Conservation (phyloP, 805 yeast genomes). For the Starmera amethionina region DNA sequence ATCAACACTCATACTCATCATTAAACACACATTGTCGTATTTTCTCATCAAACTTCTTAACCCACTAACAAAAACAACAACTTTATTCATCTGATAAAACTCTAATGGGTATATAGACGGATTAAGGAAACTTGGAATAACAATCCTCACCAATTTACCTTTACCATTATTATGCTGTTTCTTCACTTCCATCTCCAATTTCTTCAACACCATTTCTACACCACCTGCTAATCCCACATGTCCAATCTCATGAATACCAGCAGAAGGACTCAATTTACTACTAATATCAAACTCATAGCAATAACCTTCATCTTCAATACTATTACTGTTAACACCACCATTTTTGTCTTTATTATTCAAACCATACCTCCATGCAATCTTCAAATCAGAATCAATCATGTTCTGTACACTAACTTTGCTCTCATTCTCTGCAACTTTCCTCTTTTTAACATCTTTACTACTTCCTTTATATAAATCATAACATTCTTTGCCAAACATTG, state of each 20-base stretch:
- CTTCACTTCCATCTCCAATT: slow-evolving; percentile 34
- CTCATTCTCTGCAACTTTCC: slow-evolving; percentile 45
- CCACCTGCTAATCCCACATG: slow-evolving; percentile 33
- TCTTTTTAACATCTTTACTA: slow-evolving; percentile 54
- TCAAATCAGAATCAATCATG: slow-evolving; percentile 46
- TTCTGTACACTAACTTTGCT: slow-evolving; percentile 61
- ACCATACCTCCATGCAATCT: slow-evolving; percentile 94
- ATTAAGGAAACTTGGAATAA: slow-evolving; percentile 68
- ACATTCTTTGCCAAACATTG: slow-evolving; percentile 55
- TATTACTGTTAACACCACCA: slow-evolving; percentile 7
- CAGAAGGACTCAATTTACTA: slow-evolving; percentile 55
- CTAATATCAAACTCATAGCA: slow-evolving; percentile 70
- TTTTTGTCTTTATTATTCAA: slow-evolving; percentile 23
- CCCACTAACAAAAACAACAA: slow-evolving; percentile 52
- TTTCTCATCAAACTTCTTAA: slow-evolving; percentile 44
- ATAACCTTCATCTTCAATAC: slow-evolving; percentile 29
- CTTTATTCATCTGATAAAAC: slow-evolving; percentile 32
- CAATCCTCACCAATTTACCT: slow-evolving; percentile 46
- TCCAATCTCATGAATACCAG: slow-evolving; percentile 50
- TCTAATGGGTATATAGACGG: slow-evolving; percentile 63
- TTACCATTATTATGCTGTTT: slow-evolving; percentile 22
- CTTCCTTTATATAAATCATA: slow-evolving; percentile 75
- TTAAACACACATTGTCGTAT: slow-evolving; percentile 36
- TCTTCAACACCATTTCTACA: slow-evolving; percentile 23
- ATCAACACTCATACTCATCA: slow-evolving; percentile 53